Evolutionary conservation across 2,329 filamentous ascomycete species (phyloP).

Genomic region (Hymenoscyphus repandus): DNA sequence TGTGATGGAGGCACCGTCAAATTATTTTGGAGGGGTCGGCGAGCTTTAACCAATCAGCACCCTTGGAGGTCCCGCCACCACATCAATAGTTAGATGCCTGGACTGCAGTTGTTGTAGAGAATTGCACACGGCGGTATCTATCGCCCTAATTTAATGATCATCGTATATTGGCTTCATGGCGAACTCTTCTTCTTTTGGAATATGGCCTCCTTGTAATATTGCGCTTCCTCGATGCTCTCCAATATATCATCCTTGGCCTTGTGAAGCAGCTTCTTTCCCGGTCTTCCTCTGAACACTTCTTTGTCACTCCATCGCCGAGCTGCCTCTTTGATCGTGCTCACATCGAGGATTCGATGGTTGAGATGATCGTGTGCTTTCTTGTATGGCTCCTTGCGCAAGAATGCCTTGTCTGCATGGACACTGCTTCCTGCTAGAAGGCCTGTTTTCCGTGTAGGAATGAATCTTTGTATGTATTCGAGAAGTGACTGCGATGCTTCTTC

Average conservation of each 20-base stretch:
- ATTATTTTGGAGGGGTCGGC: constrained; percentile 3
- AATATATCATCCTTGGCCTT: constrained; percentile 85
- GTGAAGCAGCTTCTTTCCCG: constrained; percentile 71
- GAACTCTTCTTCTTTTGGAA: constrained; percentile 40
- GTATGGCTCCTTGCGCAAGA: constrained; percentile 72
- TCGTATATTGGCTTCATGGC: not conserved
- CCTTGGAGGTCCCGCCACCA: not conserved
- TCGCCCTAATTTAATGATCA: not conserved
- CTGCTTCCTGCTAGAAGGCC: constrained; percentile 87
- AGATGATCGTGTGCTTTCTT: constrained; percentile 67
- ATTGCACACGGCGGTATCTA: not conserved
- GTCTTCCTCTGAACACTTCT: constrained; percentile 56
- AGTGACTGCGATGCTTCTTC: constrained; percentile 63
- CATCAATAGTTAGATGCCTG: not conserved
- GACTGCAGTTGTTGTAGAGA: not conserved
- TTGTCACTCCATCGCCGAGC: constrained; percentile 70
- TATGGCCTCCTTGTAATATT: constrained; percentile 69
- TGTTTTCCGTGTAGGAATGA: constrained; percentile 59
- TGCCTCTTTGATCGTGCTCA: constrained; percentile 89
- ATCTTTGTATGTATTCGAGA: constrained; percentile 69
- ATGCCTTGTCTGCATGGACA: constrained; percentile 83
- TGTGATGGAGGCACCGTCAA: not conserved
- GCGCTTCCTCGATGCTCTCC: constrained; percentile 90
- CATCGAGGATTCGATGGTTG: constrained; percentile 87
- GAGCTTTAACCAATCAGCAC: constrained; percentile 1